Evolutionary conservation across 176 grass and related monocot species (phyloP), one percentile per base, ranked within the genome.

Genomic region (Avena eriantha): DNA sequence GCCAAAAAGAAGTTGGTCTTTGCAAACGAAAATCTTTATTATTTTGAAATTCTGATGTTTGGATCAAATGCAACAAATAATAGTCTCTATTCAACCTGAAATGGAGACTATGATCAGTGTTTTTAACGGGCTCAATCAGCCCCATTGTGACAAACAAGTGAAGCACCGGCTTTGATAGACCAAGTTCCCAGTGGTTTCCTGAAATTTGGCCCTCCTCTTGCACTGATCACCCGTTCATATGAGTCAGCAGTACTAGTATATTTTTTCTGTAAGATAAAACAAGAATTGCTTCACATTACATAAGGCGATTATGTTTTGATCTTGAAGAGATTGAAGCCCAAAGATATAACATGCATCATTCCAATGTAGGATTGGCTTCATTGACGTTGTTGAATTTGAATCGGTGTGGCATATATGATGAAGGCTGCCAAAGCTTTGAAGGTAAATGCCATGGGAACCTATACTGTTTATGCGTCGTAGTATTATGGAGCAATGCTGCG

Each of bases 381-480:
- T 80, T 98, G 87, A 68, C 88, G 56, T 54, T 85, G n/a, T 69
- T 98, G 88, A 96, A 94, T 91, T 82, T 98, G 55, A 94, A 80
- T 76, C 86, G 94, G 31, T 98, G 97, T 80, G 90, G 94, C 18
- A 89, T 98, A 88, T 91, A 88, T 26, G 94, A 94, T 88, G 87
- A 88, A 82, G 97, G 97, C 54, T 96, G 88, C 68, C 88, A 93
- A 79, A 84, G 84, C 4, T 91, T 98, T 85, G 50, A 93, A 78
- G 94, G 97, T 98, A 87, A 85, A 63, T 72, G 12, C 3, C 23
- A 7, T 0, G 4, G 26, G 3, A 64, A 64, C 3, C 60, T 24
- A 5, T 29, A 64, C 22, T 61, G 22, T 61, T 61, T 60, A 60
- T 60, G 8, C 22, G 13, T 61, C 4, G 10, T 3, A 26, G 21